Base-by-base conservation (phyloP, 1,139 yeast genomes). In the Debaryomyces robertsiae region DNA sequence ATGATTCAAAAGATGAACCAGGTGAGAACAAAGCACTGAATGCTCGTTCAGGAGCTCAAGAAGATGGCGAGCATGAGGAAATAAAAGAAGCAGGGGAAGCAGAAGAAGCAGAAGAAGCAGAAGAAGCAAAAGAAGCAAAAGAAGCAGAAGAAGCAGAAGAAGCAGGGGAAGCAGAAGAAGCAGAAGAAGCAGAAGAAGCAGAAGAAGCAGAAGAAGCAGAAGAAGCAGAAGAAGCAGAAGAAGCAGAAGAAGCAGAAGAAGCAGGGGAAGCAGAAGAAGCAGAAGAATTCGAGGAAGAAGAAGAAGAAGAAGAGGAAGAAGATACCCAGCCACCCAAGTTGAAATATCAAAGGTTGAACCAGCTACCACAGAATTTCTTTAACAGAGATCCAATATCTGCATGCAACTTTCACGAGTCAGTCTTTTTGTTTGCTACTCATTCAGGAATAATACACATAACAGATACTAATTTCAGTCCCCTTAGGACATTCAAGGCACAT, bases 361-460 rank as follows among this genome's bases (percentile, higher is more conserved):
- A 76, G 33, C 70, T 88, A 2, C 94, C 96, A 0, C 62, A 78
- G 1, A 73, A 79, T 14, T 80, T 90, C 51, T 86, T 90, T 61
- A 65, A 63, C 31, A 75, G 78, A 35, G 97, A 93, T 54, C 86
- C 95, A 0, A 76, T 93, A 1, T 87, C 97, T 1, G 67, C 90
- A 0, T 77, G 84, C 46, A 64, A 71, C 11, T 76, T 85, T 43
- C 75, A 77, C 41, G 86, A 81, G 3, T 60, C 68, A 2, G 72
- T 81, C 32, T 79, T 84, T 50, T 79, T 86, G 11, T 84, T 90
- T 66, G 98, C 95, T 1, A 88, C 97, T 1, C 97, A 93, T 53
- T 80, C 94, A 0, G 98, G 98, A 0, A 61, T 86, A 3, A 60
- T 93, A 2, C 91, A 88, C 52, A 64, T 93, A 9, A 75, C 86